Percentiles rank a stretch among this genome's conserved stretches.
Evolutionary conservation across 371 early-diverging fungal species (phyloP).

Genomic region (Rhizopus microsporus): DNA sequence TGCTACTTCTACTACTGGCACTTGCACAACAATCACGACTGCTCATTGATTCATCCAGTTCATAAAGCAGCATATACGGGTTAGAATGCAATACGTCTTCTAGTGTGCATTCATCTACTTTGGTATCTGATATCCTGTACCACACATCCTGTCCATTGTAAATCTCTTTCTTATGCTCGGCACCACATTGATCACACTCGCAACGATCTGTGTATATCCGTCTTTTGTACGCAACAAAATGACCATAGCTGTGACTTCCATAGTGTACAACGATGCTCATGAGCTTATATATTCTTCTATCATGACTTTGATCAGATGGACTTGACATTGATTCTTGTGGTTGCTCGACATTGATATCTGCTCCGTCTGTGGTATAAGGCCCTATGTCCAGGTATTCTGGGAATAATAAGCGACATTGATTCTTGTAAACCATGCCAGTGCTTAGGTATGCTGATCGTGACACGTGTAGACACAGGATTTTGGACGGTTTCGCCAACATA

Average conservation of each 20-base stretch:
- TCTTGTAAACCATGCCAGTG: constrained; percentile 67
- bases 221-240: constrained; percentile 89
- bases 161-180: background rate
- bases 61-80: constrained; percentile 92
- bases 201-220: constrained; percentile 40
- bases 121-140: constrained; percentile 87
- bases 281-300: constrained; percentile 58
- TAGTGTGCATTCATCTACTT: constrained; percentile 70
- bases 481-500: constrained; percentile 64
- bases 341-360: constrained; percentile 50
- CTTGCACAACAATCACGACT: background rate
- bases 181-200: constrained; percentile 27
- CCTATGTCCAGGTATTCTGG: constrained; percentile 63
- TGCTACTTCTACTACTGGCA: constrained; percentile 1
- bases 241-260: constrained; percentile 88
- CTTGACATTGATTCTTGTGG: too few relatives aligned
- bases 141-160: constrained; percentile 33
- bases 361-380: constrained; percentile 53
- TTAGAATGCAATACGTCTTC: constrained; percentile 70
- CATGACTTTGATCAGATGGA: too few relatives aligned
- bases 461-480: constrained; percentile 68
- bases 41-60: constrained; percentile 32
- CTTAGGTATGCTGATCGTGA: constrained; percentile 68
- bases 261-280: constrained; percentile 86
- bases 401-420: constrained; percentile 63